Percentiles rank a stretch among this genome's conserved stretches.
Conservation (phyloP, 208 protist genomes). For the Leishmania tarentolae region DNA sequence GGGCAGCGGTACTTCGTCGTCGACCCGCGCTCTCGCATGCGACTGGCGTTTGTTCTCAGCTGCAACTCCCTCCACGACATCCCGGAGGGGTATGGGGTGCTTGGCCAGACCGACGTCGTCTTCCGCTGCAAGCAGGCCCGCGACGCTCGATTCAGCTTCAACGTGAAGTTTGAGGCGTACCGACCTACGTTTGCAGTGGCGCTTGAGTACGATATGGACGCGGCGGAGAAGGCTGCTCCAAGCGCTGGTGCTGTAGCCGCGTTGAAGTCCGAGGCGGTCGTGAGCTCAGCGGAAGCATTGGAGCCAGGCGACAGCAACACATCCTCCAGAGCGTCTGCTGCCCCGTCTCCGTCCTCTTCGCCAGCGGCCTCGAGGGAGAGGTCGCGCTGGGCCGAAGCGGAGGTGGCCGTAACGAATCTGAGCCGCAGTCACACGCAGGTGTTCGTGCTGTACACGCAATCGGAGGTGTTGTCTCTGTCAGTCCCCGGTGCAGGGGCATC, state of each 20-base stretch:
- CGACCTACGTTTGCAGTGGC: conserved; percentile 67
- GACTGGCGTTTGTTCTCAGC: conserved; percentile 71
- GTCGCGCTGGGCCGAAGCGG: conserved; percentile 23
- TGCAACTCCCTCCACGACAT: conserved; percentile 48
- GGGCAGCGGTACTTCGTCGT: conserved; percentile 80
- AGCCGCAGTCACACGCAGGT: conserved; percentile 27
- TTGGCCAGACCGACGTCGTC: conserved; percentile 76
- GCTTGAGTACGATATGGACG: conserved; percentile 40
- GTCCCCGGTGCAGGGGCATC: not conserved
- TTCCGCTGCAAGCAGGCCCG: conserved; percentile 87
- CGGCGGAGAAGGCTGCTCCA: not conserved
- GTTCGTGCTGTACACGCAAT: conserved; percentile 45
- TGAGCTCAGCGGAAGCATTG: not conserved
- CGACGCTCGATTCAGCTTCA: conserved; percentile 74
- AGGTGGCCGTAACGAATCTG: conserved; percentile 31
- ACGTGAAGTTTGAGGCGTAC: conserved; percentile 62
- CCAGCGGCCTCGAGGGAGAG: not conserved
- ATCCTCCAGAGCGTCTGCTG: conserved; percentile 15
- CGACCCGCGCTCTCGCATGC: conserved; percentile 75
- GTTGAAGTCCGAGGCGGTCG: conserved; percentile 1
- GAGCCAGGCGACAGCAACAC: not conserved
- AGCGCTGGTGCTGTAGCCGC: not conserved
- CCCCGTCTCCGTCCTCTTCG: not conserved
- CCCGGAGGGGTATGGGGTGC: conserved; percentile 43
- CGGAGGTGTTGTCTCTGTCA: conserved; percentile 35